Evolutionary conservation across 2,329 filamentous ascomycete species (phyloP), one percentile per base, ranked within the genome.

Genomic region (Cladorrhinum sp.): DNA sequence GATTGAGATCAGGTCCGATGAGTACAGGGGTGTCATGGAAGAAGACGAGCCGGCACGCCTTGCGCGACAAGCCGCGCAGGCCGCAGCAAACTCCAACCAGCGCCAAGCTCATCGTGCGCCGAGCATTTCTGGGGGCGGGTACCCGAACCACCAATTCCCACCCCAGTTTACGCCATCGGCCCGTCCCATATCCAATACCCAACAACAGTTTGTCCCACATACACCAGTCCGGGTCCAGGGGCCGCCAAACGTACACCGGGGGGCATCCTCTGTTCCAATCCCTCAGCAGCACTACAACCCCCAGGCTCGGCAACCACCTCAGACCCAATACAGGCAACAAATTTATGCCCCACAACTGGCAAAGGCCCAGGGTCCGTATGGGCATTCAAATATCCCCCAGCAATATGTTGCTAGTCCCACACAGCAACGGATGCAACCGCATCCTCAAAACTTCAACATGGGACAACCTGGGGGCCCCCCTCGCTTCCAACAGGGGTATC

Each of bases 11-110:
- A 85, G 90, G 62, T 86, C 83, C 6, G 86, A 88, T 56, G 86
- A 92, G 69, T 90, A 90, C 73, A 84, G 83, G 64, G 92, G 92
- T 3, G 85, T 89, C 3, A 87, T 96, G 85, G 92, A 96, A 67
- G 91, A 94, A 68, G 92, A 96, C 67, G 89, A 92, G 65, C 81
- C 81, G 42, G 83, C 82, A 49, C 79, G 80, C 50, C 79, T 82
- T 46, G 68, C 80, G 33, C 73, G 77, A 57, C 68, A 75, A 54
- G 71, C 70, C 36, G 64, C 62, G n/a, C 68, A 69, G 65, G 68
- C 64, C 30, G 70, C 71, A 16, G 68, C 69, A 23, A 71, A 61
- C 36, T 64, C 69, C 60, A 70, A 62, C 69, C 78, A 69, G 67
- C 68, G 61, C 68, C 64, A 69, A 59, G 54, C 58, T 14, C 79